A percentile compares a stretch with the other conserved stretches of the same genome.
Evolutionary conservation across 306 rosid species (phyloP).

Genomic region (Canavalia gladiata): DNA sequence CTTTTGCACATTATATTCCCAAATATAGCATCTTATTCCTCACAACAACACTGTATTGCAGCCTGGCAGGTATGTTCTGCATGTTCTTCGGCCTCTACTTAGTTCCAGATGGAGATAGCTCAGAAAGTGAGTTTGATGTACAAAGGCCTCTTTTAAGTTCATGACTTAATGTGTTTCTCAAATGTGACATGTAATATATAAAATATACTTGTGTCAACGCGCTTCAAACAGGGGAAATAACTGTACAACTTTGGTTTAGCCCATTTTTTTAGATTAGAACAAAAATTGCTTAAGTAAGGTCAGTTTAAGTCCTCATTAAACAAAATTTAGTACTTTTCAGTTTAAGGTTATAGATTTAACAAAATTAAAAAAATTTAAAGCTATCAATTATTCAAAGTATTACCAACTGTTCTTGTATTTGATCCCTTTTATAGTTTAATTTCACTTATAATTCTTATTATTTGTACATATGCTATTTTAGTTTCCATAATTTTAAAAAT

Average conservation of each 20-base stretch:
- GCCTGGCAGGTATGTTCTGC: conserved; percentile 79
- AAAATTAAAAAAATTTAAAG: neutral
- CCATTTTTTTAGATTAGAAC: neutral
- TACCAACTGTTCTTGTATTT: too few relatives aligned
- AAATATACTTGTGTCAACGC: conserved; percentile 16
- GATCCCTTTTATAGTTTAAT: too few relatives aligned
- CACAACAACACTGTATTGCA: conserved; percentile 46
- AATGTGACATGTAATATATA: conserved; percentile 13
- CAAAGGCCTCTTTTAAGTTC: conserved; percentile 75
- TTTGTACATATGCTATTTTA: too few relatives aligned
- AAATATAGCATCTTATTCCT: neutral
- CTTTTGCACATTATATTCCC: conserved; percentile 1
- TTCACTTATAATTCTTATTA: too few relatives aligned
- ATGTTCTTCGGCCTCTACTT: conserved; percentile 88
- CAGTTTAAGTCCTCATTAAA: neutral
- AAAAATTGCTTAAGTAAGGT: neutral
- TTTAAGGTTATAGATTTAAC: too few relatives aligned
- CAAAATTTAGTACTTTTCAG: neutral
- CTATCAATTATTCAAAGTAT: too few relatives aligned
- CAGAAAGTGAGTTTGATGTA: conserved; percentile 64
- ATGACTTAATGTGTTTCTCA: conserved; percentile 45
- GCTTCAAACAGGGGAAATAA: conserved; percentile 9
- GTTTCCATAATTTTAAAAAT: too few relatives aligned
- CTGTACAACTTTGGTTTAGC: neutral
- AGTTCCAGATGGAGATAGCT: conserved; percentile 57